Evolutionary conservation across 2,329 filamentous ascomycete species (phyloP).

Genomic region (Fonsecaea pedrosoi): DNA sequence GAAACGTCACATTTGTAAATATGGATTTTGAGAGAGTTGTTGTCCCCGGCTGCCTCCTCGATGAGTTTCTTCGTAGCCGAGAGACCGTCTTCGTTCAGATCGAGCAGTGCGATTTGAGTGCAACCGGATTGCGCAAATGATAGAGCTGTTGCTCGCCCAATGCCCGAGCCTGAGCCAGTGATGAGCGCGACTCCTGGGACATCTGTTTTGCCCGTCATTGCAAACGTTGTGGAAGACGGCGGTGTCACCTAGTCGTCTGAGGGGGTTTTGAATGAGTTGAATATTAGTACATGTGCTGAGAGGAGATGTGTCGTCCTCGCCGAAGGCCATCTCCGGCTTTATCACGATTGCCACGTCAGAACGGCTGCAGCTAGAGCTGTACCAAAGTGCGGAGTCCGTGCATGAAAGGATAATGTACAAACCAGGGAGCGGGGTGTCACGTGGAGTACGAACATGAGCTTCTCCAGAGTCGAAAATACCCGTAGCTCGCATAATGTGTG

Average conservation of each 20-base stretch:
- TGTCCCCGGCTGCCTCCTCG: constrained; percentile 39
- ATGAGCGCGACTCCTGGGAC: constrained; percentile 28
- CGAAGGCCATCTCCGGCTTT: not conserved
- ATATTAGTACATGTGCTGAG: not conserved
- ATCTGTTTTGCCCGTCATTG: constrained; percentile 25
- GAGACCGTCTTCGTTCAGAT: constrained; percentile 26
- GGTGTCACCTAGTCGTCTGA: not conserved
- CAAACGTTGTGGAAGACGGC: not conserved
- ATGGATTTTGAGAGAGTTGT: constrained; percentile 47
- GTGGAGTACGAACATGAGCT: not conserved
- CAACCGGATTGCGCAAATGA: constrained; percentile 79
- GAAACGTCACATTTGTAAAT: constrained; percentile 52
- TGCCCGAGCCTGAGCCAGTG: constrained; percentile 67
- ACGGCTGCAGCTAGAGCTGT: constrained; percentile 1
- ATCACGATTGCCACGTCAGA: constrained; percentile 6
- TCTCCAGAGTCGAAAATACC: not conserved
- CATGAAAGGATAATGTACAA: not conserved
- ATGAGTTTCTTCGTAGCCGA: constrained; percentile 22
- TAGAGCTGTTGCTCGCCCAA: constrained; percentile 82
- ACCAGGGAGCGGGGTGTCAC: constrained; percentile 3
- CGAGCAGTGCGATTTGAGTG: constrained; percentile 23
- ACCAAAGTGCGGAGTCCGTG: not conserved
- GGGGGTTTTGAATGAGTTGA: not conserved
- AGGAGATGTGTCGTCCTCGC: not conserved
- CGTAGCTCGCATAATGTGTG: not conserved